Conservation (phyloP, 805 yeast species). For the Cyberlindnera samutprakarnensis region DNA sequence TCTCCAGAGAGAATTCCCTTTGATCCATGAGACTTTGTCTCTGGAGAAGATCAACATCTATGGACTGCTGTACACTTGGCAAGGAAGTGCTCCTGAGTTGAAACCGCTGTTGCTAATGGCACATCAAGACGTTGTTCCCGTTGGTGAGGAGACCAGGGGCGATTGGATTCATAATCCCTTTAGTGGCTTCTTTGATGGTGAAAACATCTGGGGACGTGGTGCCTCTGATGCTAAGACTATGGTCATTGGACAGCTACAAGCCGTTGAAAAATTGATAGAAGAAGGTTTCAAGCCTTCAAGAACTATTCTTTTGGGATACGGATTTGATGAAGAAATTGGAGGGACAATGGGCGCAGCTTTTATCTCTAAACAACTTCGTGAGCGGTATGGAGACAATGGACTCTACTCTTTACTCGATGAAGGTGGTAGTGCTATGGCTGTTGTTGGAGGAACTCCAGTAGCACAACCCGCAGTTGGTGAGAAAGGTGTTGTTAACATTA, state of each 20-base stretch:
- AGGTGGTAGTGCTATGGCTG: conserved; percentile 28
- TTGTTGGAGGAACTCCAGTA: conserved; percentile 29
- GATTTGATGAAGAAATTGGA: conserved; percentile 69
- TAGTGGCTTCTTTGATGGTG: conserved; percentile 56
- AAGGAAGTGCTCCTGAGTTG: conserved; percentile 40
- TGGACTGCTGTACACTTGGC: conserved; percentile 58
- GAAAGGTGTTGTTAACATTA: conserved; percentile 50
- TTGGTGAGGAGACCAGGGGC: conserved; percentile 44
- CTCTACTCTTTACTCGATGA: conserved; percentile 61
- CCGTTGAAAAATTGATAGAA: conserved; percentile 42
- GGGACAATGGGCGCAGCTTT: conserved; percentile 54
- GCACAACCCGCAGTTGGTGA: conserved; percentile 55
- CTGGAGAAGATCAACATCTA: conserved; percentile 50
- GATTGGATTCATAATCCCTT: conserved; percentile 67
- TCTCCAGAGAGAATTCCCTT: conserved; percentile 47
- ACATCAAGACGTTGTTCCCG: conserved; percentile 79
- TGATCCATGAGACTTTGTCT: conserved; percentile 35
- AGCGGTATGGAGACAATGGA: conserved; percentile 50
- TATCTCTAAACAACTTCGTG: conserved; percentile 36
- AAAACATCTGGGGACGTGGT: conserved; percentile 66
- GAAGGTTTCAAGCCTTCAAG: conserved; percentile 46
- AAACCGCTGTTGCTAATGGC: conserved; percentile 67
- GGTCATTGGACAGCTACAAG: conserved; percentile 54
- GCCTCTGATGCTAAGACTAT: conserved; percentile 66
- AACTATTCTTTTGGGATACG: conserved; percentile 54